Evolutionary conservation across 805 yeast species (phyloP).

Genomic region (Yamadazyma sp.): DNA sequence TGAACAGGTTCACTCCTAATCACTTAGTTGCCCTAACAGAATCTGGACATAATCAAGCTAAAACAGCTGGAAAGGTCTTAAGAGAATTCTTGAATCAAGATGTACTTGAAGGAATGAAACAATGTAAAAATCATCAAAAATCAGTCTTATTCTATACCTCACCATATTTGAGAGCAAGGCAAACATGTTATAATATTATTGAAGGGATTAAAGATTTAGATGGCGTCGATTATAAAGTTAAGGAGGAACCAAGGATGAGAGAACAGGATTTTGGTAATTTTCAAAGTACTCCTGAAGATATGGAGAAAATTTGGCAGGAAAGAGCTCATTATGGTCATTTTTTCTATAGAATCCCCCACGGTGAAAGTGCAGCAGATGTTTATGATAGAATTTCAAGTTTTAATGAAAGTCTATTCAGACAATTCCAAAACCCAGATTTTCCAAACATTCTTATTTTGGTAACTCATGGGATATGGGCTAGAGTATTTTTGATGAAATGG

Average conservation of each 20-base stretch:
- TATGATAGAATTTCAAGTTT: conserved; percentile 88
- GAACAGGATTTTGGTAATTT: conserved; percentile 96
- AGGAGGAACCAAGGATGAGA: conserved; percentile 88
- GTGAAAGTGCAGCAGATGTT: conserved; percentile 96
- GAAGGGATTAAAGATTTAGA: conserved; percentile 51
- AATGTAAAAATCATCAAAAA: conserved; percentile 10
- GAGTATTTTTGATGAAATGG: conserved; percentile 94
- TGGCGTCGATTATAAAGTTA: conserved; percentile 46
- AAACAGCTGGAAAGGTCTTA: conserved; percentile 55
- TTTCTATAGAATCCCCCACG: conserved; percentile 87
- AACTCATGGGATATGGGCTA: conserved; percentile 91
- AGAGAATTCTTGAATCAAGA: conserved; percentile 32
- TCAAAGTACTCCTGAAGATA: conserved; percentile 70
- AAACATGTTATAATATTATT: conserved; percentile 72
- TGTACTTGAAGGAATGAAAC: conserved; percentile 25
- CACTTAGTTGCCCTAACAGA: conserved; percentile 74
- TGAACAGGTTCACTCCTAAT: conserved; percentile 75
- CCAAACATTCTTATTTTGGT: conserved; percentile 83
- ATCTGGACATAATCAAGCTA: conserved; percentile 65
- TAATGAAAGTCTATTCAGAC: conserved; percentile 81
- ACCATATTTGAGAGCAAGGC: conserved; percentile 81
- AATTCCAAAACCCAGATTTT: conserved; percentile 64
- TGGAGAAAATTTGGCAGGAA: conserved; percentile 80
- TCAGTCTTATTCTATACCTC: conserved; percentile 77
- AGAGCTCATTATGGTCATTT: conserved; percentile 78